Percentiles rank a stretch among this genome's conserved stretches.
These are phyloP conservation scores for Knufia fluminis DNA, from an alignment of 2,329 filamentous ascomycete genomes.

Conservation along the genomic window DNA sequence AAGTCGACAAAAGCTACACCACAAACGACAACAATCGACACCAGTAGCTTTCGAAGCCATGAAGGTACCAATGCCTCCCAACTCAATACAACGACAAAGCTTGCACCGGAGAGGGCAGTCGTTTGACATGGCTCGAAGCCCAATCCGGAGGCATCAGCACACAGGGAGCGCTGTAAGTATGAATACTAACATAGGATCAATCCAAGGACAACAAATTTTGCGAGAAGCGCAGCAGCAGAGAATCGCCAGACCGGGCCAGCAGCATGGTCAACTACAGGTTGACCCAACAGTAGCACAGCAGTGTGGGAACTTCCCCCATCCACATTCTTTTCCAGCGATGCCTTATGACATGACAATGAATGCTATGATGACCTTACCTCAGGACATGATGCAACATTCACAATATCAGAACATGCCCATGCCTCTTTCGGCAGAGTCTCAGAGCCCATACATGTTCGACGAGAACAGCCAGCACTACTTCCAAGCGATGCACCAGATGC, in stretches of 20 bases:
- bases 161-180: conserved; percentile 34
- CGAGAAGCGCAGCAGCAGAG: conserved; percentile 85
- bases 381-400: conserved; percentile 19
- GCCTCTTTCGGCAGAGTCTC: conserved; percentile 15
- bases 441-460: conserved; percentile 17
- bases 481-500: conserved; percentile 15
- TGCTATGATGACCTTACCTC: conserved; percentile 20
- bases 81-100: conserved; percentile 41
- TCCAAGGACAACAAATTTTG: conserved; percentile 66
- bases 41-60: conserved; percentile 63
- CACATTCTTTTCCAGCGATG: conserved; percentile 14
- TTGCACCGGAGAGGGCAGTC: conserved; percentile 70
- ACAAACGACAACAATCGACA: conserved; percentile 80
- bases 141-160: conserved; percentile 18
- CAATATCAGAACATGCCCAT: conserved; percentile 19
- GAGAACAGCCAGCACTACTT: conserved; percentile 23
- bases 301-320: conserved; percentile 18
- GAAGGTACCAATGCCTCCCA: conserved; percentile 51
- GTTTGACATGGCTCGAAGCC: conserved; percentile 42
- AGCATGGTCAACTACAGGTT: conserved; percentile 24
- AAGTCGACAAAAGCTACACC: conserved; percentile 64
- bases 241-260: conserved; percentile 66
- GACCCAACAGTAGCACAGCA: conserved; percentile 32
- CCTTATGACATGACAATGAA: conserved; percentile 24
- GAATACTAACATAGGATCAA: conserved; percentile 48